These are phyloP conservation scores for Paxillus rubicundulus DNA, from an alignment of 768 basidiomycete species.

Conservation along the genomic window DNA sequence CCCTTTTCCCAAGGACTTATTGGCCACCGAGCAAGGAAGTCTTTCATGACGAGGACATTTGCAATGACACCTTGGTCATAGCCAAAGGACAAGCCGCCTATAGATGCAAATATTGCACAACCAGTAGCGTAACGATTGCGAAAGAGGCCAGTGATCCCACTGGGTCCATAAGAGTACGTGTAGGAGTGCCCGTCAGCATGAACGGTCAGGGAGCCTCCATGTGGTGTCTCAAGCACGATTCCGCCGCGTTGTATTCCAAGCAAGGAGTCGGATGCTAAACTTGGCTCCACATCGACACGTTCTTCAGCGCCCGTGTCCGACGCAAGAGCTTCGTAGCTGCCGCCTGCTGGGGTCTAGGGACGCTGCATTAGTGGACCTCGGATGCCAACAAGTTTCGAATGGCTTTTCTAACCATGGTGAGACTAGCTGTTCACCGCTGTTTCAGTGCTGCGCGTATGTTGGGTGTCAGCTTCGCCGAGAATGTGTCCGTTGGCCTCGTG, in stretches of 20 bases:
- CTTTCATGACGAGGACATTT: conserved; percentile 80
- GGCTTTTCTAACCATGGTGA: background rate
- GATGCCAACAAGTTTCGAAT: background rate
- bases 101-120: conserved; percentile 72
- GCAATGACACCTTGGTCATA: conserved; percentile 88
- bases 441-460: no score
- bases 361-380: background rate
- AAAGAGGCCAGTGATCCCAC: conserved; percentile 60
- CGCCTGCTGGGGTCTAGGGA: background rate
- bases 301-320: conserved; percentile 10
- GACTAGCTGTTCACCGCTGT: background rate
- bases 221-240: conserved; percentile 19
- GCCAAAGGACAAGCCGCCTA: conserved; percentile 77
- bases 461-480: no score
- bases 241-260: conserved; percentile 21
- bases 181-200: conserved; percentile 37
- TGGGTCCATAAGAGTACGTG: conserved; percentile 71
- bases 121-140: conserved; percentile 63
- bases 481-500: no score
- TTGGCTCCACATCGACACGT: conserved; percentile 9
- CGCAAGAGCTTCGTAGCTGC: conserved; percentile 15
- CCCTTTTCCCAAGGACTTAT: conserved; percentile 73
- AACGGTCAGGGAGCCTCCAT: conserved; percentile 28
- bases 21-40: conserved; percentile 68
- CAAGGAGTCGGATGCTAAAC: conserved; percentile 12